Conservation (phyloP, 345 rosid genomes). For the Physaria fendleri region DNA sequence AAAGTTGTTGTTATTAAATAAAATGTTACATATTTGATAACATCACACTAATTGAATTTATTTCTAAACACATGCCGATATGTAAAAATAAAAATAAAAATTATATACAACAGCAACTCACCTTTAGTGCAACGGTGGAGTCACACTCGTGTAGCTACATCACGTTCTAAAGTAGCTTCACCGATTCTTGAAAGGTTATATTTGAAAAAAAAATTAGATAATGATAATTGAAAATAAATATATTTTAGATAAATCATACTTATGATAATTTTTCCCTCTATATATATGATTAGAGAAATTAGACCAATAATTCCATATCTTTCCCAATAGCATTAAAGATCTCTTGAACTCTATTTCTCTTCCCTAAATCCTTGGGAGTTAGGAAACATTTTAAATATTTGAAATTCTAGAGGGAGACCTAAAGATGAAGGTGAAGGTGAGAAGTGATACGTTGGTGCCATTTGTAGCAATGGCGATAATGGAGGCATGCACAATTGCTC, state of each 20-base stretch:
- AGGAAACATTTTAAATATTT: constrained; percentile 16
- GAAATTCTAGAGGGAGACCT: background rate
- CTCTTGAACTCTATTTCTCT: background rate
- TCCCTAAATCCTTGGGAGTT: constrained; percentile 25
- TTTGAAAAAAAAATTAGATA: constrained; percentile 12
- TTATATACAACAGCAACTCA: constrained; percentile 29
- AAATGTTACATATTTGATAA: too few species aligned
- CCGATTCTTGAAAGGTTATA: constrained; percentile 45
- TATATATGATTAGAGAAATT: constrained; percentile 25
- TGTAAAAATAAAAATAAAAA: background rate
- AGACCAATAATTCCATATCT: constrained; percentile 20
- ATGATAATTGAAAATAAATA: constrained; percentile 5
- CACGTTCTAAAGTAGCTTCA: constrained; percentile 42
- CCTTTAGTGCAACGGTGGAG: constrained; percentile 33
- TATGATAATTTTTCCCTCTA: background rate
- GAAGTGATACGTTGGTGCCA: constrained; percentile 34
- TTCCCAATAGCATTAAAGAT: too few species aligned
- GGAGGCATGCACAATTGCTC: constrained; percentile 66
- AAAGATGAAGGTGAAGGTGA: constrained; percentile 23
- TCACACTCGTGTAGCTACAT: constrained; percentile 61
- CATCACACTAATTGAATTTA: constrained; percentile 19
- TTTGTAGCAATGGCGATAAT: constrained; percentile 53
- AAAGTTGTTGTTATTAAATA: too few species aligned
- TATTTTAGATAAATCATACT: too few species aligned
- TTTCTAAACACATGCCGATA: background rate